Conservation (phyloP, 2,329 filamentous ascomycete species). For the Fusarium sp. region DNA sequence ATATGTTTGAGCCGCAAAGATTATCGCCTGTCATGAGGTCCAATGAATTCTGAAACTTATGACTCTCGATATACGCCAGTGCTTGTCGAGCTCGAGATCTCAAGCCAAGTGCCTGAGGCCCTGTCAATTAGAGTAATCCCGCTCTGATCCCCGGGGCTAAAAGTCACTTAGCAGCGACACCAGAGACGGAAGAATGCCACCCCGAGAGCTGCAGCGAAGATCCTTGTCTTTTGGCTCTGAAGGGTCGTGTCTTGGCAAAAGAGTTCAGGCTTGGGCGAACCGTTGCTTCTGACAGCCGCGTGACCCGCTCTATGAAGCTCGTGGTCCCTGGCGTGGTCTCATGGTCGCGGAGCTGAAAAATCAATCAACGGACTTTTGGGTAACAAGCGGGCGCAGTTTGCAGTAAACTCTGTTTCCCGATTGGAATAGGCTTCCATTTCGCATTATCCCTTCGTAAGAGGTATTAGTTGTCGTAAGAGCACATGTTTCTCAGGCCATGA, state of each 20-base stretch:
- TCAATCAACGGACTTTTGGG: constrained; percentile 4
- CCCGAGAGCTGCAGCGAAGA: constrained; percentile 25
- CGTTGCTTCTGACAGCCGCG: constrained; percentile 34
- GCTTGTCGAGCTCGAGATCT: constrained; percentile 27
- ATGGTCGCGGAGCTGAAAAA: constrained; percentile 25
- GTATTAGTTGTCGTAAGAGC: constrained; percentile 7
- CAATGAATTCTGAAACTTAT: constrained; percentile 13
- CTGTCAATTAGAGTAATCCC: constrained; percentile 11
- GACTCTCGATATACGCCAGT: constrained; percentile 29
- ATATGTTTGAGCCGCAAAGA: constrained; percentile 34
- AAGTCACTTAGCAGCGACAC: neutral
- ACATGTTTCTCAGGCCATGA: constrained; percentile 27
- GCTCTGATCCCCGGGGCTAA: constrained; percentile 5
- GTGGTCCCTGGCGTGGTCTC: constrained; percentile 30
- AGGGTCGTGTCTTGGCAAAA: constrained; percentile 21
- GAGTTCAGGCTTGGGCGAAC: constrained; percentile 17
- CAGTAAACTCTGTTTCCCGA: neutral
- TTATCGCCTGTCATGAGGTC: neutral
- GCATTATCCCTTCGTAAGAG: neutral
- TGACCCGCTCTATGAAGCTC: constrained; percentile 33
- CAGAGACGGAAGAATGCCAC: constrained; percentile 30
- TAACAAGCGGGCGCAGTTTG: neutral
- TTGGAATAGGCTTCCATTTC: neutral
- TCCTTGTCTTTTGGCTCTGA: constrained; percentile 13
- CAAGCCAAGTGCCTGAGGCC: neutral